Evolutionary conservation across 805 yeast species (phyloP).

Genomic region (Wickerhamomyces chambardii): DNA sequence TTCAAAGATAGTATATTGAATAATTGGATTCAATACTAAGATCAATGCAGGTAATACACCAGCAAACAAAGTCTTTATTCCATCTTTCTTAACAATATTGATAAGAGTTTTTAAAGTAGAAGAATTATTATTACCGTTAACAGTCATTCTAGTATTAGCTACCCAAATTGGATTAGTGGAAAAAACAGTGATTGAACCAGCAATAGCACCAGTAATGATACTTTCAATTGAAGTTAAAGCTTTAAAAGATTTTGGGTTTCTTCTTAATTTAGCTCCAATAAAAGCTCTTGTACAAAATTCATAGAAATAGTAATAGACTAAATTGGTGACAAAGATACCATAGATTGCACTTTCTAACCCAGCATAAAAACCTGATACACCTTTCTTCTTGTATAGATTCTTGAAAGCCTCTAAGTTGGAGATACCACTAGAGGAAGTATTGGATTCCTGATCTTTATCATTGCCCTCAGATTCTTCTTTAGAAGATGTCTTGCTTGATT

Average conservation of each 20-base stretch:
- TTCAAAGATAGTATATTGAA: constrained; percentile 88
- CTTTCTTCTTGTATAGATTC: constrained; percentile 46
- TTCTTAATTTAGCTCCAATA: constrained; percentile 16
- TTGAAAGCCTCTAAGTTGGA: constrained; percentile 32
- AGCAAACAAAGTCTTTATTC: constrained; percentile 62
- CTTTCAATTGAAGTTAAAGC: constrained; percentile 53
- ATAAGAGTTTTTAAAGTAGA: constrained; percentile 47
- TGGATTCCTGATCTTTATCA: no score
- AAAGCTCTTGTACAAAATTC: constrained; percentile 54
- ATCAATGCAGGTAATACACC: constrained; percentile 87
- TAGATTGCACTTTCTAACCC: constrained; percentile 84
- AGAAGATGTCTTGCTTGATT: constrained; percentile 15
- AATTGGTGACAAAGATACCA: constrained; percentile 82
- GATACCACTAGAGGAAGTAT: no score
- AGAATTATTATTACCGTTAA: constrained; percentile 24
- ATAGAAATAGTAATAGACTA: constrained; percentile 85
- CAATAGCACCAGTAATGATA: constrained; percentile 72
- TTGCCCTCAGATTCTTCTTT: constrained; percentile 15
- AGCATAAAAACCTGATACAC: constrained; percentile 62
- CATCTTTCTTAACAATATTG: constrained; percentile 63
- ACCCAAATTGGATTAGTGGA: constrained; percentile 92
- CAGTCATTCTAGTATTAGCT: constrained; percentile 85
- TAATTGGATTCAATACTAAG: constrained; percentile 79
- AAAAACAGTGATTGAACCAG: constrained; percentile 79
- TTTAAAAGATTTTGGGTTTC: constrained; percentile 13